Evolutionary conservation across 352 stramenopile genomes (phyloP), one percentile per base, ranked within the genome.

Genomic region (Pythium rhizo-oryzae): DNA sequence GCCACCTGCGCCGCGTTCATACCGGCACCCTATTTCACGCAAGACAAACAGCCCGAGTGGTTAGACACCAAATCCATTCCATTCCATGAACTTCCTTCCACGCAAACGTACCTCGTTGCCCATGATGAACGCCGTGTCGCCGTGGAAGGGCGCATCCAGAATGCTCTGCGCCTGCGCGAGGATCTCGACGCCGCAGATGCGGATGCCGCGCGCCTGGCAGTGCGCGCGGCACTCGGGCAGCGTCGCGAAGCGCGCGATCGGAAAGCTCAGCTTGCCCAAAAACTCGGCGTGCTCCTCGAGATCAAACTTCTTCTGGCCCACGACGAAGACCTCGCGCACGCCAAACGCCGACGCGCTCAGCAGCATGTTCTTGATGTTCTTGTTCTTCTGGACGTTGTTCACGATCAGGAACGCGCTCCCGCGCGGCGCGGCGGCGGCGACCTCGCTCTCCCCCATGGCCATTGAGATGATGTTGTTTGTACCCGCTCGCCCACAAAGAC

Each of bases 141-240:
- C 84, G 35, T 84, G 81, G 56, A 96, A 92, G 24, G 93, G 83
- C 37, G 59, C 69, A 37, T 96, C 84, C 7, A 85, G 57, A 15
- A 97, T 78, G 62, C 82, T 85, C 60, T 90, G 78, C 9, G 95
- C 92, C 35, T 82, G 67, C 21, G 83, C 71, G 74, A 98, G 84
- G 69, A 99, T 98, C 80, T 99, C 97, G 2, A 99, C 92, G 23
- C 95, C 97, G 46, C 97, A 72, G 63, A 99, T 89, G 21, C 77
- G 80, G 62, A 98, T 97, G 16, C 59, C 46, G 59, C 73, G 62
- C 63, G 82, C 65, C 25, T 72, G 23, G 33, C 95, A 90, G 70
- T 93, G 77, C 44, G 68, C 73, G 21, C 89, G 76, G 59, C 82
- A 97, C 68, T 97, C 88, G 37, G 84, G 76, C 41, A 97, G 88